phyloP scores from a whole-genome alignment of 208 protist species.

The Leishmania aethiopica region DNA sequence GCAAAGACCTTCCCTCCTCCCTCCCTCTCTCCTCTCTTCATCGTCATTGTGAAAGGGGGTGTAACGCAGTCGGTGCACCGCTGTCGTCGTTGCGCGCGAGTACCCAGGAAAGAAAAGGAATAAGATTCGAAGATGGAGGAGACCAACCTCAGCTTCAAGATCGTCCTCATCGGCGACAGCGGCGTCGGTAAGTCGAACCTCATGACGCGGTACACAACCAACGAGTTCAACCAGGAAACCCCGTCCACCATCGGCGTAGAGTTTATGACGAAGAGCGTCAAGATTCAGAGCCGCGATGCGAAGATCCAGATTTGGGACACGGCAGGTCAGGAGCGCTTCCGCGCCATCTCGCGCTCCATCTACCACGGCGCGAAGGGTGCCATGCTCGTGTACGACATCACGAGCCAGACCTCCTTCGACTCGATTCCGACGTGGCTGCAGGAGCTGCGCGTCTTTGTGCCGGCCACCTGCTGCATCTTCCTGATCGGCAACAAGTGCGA shows the following conservation, averaged over 20 bases:
- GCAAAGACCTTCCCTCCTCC: not conserved
- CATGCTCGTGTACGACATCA: conserved; percentile 99
- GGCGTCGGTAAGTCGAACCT: conserved; percentile 93
- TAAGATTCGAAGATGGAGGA: conserved; percentile 61
- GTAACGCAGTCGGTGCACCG: not conserved
- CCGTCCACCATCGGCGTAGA: conserved; percentile 94
- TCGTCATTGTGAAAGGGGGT: not conserved
- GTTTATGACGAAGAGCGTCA: conserved; percentile 93
- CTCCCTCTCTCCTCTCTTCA: not conserved
- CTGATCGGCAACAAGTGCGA: conserved; percentile 99
- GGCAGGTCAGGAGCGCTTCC: conserved; percentile 98
- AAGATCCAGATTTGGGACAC: conserved; percentile 99
- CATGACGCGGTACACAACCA: conserved; percentile 88
- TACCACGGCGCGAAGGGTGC: conserved; percentile 99
- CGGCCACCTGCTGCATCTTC: conserved; percentile 97
- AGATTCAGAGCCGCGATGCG: conserved; percentile 95
- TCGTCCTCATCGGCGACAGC: conserved; percentile 94
- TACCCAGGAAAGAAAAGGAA: not conserved
- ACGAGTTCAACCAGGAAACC: conserved; percentile 90
- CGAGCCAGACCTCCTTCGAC: conserved; percentile 97
- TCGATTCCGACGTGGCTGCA: conserved; percentile 98
- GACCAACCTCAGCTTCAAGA: conserved; percentile 92
- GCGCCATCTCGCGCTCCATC: conserved; percentile 96
- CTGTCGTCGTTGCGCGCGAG: not conserved
- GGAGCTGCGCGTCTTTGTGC: conserved; percentile 97